A percentile compares a stretch with the other conserved stretches of the same genome.
phyloP scores from a whole-genome alignment of 1,139 yeast species.

The Yamadazyma epiphylla region DNA sequence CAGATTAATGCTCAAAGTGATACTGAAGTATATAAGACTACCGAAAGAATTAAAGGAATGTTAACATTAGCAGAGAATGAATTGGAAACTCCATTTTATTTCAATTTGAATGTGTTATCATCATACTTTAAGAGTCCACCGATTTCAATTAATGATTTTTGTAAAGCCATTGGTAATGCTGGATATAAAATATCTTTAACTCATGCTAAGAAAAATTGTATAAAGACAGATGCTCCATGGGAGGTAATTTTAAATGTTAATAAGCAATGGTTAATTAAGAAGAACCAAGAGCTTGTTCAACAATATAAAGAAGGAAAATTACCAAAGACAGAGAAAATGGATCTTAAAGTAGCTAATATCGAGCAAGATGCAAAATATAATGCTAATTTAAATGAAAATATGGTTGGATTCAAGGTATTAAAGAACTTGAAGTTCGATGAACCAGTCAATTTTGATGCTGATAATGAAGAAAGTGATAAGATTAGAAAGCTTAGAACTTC shows the following conservation, averaged over 20 bases:
- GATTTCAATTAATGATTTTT: conserved; percentile 69
- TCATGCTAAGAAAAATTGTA: conserved; percentile 81
- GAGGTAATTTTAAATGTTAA: conserved; percentile 68
- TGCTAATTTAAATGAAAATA: conserved; percentile 34
- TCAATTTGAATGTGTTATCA: conserved; percentile 73
- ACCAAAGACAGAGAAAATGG: conserved; percentile 28
- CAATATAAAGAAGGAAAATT: conserved; percentile 14
- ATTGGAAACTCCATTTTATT: conserved; percentile 69
- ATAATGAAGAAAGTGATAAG: conserved; percentile 52
- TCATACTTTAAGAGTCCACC: conserved; percentile 78
- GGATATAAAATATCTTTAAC: conserved; percentile 82
- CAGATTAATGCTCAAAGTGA: conserved; percentile 49
- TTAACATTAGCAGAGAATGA: conserved; percentile 76
- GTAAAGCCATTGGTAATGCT: conserved; percentile 80
- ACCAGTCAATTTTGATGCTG: conserved; percentile 42
- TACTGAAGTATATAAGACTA: conserved; percentile 63
- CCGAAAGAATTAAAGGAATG: conserved; percentile 88
- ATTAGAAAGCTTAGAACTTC: conserved; percentile 63
- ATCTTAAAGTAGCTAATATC: conserved; percentile 22
- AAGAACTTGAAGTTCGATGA: conserved; percentile 26
- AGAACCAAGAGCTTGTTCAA: conserved; percentile 31
- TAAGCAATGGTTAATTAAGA: conserved; percentile 59
- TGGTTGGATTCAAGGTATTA: conserved; percentile 65
- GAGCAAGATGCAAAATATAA: conserved; percentile 24
- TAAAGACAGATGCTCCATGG: conserved; percentile 91